Percentiles rank a stretch among this genome's conserved stretches.
These are phyloP conservation scores for Ammopiptanthus mongolicus DNA, from an alignment of 306 rosid genomes.

Conservation along the genomic window DNA sequence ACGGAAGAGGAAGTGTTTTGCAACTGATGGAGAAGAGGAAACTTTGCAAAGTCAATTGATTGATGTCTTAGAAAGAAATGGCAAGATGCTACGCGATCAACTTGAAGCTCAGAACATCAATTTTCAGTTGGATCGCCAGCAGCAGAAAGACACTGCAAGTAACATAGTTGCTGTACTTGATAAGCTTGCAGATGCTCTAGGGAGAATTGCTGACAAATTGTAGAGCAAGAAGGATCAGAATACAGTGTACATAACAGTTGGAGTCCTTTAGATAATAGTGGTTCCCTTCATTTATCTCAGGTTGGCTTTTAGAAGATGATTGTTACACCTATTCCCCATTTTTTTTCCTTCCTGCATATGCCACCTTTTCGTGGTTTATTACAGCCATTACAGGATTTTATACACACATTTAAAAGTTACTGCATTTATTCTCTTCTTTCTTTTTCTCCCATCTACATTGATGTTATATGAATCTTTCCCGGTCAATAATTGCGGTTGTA, in stretches of 20 bases:
- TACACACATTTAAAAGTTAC: constrained; percentile 35
- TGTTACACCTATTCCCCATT: constrained; percentile 9
- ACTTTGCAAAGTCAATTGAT: constrained; percentile 59
- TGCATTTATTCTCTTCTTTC: constrained; percentile 30
- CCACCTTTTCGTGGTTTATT: constrained; percentile 29
- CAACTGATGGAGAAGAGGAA: constrained; percentile 58
- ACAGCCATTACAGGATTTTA: constrained; percentile 34
- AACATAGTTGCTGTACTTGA: constrained; percentile 77
- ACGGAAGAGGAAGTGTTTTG: constrained; percentile 63
- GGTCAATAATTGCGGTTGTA: constrained; percentile 31
- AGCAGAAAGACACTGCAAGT: constrained; percentile 67
- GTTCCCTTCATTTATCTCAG: constrained; percentile 32
- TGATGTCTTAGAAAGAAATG: constrained; percentile 77
- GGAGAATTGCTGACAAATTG: constrained; percentile 88
- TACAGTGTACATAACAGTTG: constrained; percentile 55
- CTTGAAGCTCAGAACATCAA: constrained; percentile 76
- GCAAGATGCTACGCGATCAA: constrained; percentile 65
- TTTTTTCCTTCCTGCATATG: constrained; percentile 11
- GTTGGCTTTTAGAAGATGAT: constrained; percentile 28
- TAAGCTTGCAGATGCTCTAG: constrained; percentile 88
- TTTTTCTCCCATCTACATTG: constrained; percentile 8
- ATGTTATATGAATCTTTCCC: constrained; percentile 23
- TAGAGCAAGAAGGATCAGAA: constrained; percentile 36
- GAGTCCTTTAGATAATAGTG: constrained; percentile 36
- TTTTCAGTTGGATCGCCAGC: constrained; percentile 73